These are phyloP conservation scores for Hymenoscyphus salicellus DNA, from an alignment of 2,329 filamentous ascomycete genomes.

Conservation along the genomic window DNA sequence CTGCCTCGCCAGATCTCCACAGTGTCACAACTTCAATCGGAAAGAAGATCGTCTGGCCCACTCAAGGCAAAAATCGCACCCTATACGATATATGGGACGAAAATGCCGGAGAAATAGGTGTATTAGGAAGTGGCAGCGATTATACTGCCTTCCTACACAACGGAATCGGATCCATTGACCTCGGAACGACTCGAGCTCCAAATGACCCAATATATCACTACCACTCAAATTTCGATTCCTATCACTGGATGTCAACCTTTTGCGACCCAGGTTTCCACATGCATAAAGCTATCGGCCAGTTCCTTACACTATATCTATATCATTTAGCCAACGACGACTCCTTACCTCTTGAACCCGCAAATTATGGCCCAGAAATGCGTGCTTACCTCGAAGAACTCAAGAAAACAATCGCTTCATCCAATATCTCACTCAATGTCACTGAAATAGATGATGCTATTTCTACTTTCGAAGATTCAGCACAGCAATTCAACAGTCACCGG, in stretches of 20 bases:
- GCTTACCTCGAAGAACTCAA: neutral
- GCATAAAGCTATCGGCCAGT: slow-evolving; percentile 37
- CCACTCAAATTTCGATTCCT: slow-evolving; percentile 78
- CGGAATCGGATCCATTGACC: slow-evolving; percentile 45
- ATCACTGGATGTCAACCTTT: slow-evolving; percentile 74
- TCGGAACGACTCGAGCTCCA: slow-evolving; percentile 45
- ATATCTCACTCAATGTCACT: neutral
- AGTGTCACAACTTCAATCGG: neutral
- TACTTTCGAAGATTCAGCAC: neutral
- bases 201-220: slow-evolving; percentile 63
- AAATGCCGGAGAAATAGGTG: neutral
- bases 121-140: slow-evolving; percentile 52
- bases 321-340: neutral
- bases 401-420: neutral
- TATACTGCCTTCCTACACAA: slow-evolving; percentile 59
- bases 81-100: neutral
- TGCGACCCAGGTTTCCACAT: slow-evolving; percentile 61
- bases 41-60: slow-evolving; percentile 1
- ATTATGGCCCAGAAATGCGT: slow-evolving; percentile 5
- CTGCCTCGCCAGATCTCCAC: slow-evolving; percentile 2
- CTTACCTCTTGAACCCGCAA: neutral
- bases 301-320: neutral
- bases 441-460: neutral
- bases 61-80: slow-evolving; percentile 27
- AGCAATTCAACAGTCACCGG: neutral